phyloP scores from a whole-genome alignment of 2,329 filamentous ascomycete genomes.

The Aspergillus tanneri region DNA sequence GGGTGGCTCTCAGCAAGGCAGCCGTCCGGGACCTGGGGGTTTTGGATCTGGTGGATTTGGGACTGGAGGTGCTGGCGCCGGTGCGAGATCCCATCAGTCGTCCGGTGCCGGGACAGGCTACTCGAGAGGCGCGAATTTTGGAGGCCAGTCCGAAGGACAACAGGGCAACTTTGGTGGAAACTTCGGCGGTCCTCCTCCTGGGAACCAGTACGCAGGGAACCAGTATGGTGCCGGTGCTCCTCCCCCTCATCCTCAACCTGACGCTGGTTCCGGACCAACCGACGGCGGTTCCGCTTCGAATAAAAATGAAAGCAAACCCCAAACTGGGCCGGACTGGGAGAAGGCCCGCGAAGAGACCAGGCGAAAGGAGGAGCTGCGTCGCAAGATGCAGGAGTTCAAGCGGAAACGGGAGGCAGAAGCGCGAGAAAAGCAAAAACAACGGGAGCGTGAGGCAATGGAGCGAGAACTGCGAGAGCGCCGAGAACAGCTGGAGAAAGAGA shows the following conservation, averaged over 20 bases:
- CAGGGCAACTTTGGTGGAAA: slow-evolving; percentile 30
- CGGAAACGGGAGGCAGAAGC: slow-evolving; percentile 38
- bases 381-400: slow-evolving; percentile 41
- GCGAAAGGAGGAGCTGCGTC: slow-evolving; percentile 38
- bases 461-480: slow-evolving; percentile 40
- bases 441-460: slow-evolving; percentile 43
- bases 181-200: slow-evolving; percentile 30
- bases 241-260: slow-evolving; percentile 27
- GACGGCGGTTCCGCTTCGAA: slow-evolving; percentile 15
- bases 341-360: slow-evolving; percentile 33
- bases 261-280: slow-evolving; percentile 18
- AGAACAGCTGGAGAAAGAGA: slow-evolving; percentile 41
- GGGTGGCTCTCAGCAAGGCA: background rate
- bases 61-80: slow-evolving; percentile 18
- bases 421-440: slow-evolving; percentile 39
- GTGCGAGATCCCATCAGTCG: background rate
- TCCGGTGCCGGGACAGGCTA: slow-evolving; percentile 26
- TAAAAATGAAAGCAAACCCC: slow-evolving; percentile 19
- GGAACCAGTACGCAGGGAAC: slow-evolving; percentile 36
- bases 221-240: slow-evolving; percentile 30
- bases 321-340: slow-evolving; percentile 28
- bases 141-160: slow-evolving; percentile 25
- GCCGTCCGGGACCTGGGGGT: slow-evolving; percentile 26
- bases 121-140: slow-evolving; percentile 27
- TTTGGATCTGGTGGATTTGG: slow-evolving; percentile 22